Conservation (phyloP, 2,329 filamentous ascomycete species). For the Didymella lethalis region DNA sequence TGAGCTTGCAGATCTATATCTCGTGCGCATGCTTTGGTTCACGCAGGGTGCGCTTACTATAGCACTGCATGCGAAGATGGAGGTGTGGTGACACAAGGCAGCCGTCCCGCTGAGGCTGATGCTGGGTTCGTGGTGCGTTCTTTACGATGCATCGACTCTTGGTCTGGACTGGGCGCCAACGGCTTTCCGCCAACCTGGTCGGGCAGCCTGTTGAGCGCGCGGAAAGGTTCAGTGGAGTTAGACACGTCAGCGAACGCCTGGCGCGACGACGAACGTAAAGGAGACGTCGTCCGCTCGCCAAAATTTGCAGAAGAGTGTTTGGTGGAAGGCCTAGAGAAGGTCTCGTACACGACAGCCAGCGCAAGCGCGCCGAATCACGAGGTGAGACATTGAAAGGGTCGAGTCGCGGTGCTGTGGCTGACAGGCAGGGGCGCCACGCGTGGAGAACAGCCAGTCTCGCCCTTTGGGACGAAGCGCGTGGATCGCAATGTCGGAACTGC, state of each 20-base stretch:
- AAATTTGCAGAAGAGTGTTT: slow-evolving; percentile 15
- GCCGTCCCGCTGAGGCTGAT: slow-evolving; percentile 28
- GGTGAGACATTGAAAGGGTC: not conserved
- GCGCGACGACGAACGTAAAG: not conserved
- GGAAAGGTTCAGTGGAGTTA: slow-evolving; percentile 5
- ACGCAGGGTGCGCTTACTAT: slow-evolving; percentile 1
- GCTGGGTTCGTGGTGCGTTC: slow-evolving; percentile 24
- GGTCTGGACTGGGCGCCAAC: not conserved
- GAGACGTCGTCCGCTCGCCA: not conserved
- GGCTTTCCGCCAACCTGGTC: slow-evolving; percentile 22
- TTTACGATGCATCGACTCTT: slow-evolving; percentile 24
- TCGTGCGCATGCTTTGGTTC: not conserved
- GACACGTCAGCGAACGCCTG: slow-evolving; percentile 19
- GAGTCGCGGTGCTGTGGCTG: slow-evolving; percentile 31
- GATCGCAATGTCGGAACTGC: slow-evolving; percentile 10
- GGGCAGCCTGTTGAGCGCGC: slow-evolving; percentile 17
- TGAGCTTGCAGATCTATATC: slow-evolving; percentile 29
- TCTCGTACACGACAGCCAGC: slow-evolving; percentile 23
- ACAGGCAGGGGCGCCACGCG: slow-evolving; percentile 31
- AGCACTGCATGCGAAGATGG: not conserved
- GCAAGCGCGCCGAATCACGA: slow-evolving; percentile 26
- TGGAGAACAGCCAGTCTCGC: slow-evolving; percentile 15
- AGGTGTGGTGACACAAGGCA: slow-evolving; percentile 16
- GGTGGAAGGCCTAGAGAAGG: slow-evolving; percentile 19
- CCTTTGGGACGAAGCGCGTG: slow-evolving; percentile 1